Evolutionary conservation across 345 rosid species (phyloP).

Genomic region (Streptanthus diversifolius): DNA sequence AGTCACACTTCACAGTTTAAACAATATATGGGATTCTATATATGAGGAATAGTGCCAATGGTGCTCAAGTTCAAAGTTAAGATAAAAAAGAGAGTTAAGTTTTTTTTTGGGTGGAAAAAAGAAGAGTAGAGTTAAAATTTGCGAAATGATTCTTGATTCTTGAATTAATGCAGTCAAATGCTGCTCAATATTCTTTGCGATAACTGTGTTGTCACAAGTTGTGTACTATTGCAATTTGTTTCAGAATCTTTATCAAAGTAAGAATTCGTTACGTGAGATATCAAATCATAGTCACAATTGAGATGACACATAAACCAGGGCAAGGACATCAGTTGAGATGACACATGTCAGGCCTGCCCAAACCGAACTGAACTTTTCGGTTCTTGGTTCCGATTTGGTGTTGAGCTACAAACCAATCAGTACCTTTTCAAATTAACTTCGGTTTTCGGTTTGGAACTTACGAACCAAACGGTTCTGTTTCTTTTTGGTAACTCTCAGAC

Average conservation of each 20-base stretch:
- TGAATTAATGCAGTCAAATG: not conserved
- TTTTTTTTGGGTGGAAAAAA: not conserved
- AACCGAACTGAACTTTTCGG: too few relatives aligned
- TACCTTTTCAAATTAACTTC: too few relatives aligned
- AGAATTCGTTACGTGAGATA: not conserved
- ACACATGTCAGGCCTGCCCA: too few relatives aligned
- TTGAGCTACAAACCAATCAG: too few relatives aligned
- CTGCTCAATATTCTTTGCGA: not conserved
- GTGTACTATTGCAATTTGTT: not conserved
- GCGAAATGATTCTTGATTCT: not conserved
- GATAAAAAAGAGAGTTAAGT: not conserved
- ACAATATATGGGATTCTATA: slow-evolving; percentile 74
- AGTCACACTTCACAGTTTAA: slow-evolving; percentile 53
- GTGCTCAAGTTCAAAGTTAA: not conserved
- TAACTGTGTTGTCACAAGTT: not conserved
- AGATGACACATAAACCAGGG: too few relatives aligned
- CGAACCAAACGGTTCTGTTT: too few relatives aligned
- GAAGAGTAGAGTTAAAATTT: not conserved
- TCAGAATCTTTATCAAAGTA: not conserved
- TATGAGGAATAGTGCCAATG: not conserved
- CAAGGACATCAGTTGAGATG: not conserved
- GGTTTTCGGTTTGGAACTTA: too few relatives aligned
- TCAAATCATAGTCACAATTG: not conserved
- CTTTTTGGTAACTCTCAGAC: too few relatives aligned
- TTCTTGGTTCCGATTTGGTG: too few relatives aligned